Evolutionary conservation across 345 rosid species (phyloP), one percentile per base, ranked within the genome.

Genomic region (Gynandropsis gynandra): DNA sequence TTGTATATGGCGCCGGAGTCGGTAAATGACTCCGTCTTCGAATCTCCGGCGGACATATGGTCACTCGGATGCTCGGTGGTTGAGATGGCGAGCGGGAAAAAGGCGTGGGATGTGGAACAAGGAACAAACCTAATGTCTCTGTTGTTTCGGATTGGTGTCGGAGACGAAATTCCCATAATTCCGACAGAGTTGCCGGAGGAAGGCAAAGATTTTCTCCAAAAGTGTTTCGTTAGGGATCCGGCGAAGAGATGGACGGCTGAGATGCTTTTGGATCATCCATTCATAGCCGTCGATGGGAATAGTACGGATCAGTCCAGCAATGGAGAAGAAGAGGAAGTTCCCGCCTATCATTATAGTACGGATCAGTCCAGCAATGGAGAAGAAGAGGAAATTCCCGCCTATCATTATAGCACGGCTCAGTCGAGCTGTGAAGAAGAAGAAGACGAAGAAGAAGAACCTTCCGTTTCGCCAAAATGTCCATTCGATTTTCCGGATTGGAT

Each of bases 1-100:
- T 20, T 83, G 52, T 86, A 81, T 19, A 63, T 83, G 78, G 78
- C 95, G 8, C 97, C 94, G 15, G 97, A 89, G 37, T 67, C 89
- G 0, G 81, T 86, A 10, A 71, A 59, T 19, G 63, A 65, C 14
- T 74, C 74, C 40, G 75, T 74, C 16, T 76, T 76, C 33, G 90
- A 74, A 39, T 54, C 85, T 0, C 77, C 86, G 34, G 75, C 63
- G 14, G 97, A 89, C 51, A 68, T 89, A 0, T 89, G 97, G 95
- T 87, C 83, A 0, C 73, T 89, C 16, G 97, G 95, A 6, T 89
- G 95, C 56, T 71, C 73, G 13, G 80, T 80, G 9, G 76, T 72
- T 3, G 94, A 89, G 89, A 89, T 86, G 97, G 46, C 60, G 7
- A 78, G 86, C 1, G 94, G 93, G 0, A 63, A 73, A 62, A 72